Evolutionary conservation across 2,329 filamentous ascomycete genomes (phyloP).

Genomic region (Cladophialophora exuberans): DNA sequence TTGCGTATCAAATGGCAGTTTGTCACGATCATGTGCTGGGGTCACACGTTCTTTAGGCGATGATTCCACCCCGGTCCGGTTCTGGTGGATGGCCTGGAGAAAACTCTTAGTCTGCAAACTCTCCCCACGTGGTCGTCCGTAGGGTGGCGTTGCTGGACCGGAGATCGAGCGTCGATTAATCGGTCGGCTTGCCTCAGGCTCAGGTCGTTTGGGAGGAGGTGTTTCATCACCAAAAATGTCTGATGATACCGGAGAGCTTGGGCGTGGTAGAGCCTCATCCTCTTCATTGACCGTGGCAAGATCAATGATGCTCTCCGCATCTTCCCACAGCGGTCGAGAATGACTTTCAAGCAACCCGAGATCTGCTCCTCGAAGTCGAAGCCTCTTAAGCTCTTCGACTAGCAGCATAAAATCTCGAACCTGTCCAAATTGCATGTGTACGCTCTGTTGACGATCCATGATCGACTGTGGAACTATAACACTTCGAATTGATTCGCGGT

Average conservation of each 20-base stretch:
- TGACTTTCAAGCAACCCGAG: conserved; percentile 58
- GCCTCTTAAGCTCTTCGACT: conserved; percentile 67
- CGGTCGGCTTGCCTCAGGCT: conserved; percentile 20
- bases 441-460: conserved; percentile 66
- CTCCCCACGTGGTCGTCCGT: conserved; percentile 56
- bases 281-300: conserved; percentile 67
- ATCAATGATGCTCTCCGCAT: conserved; percentile 69
- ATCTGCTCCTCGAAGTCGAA: conserved; percentile 58
- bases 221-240: conserved; percentile 56
- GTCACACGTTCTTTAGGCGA: conserved; percentile 37
- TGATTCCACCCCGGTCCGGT: conserved; percentile 39
- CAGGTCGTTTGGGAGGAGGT: conserved; percentile 24
- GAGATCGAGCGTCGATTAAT: conserved; percentile 32
- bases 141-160: conserved; percentile 30
- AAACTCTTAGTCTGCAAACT: conserved; percentile 65
- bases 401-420: conserved; percentile 66
- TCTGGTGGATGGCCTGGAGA: conserved; percentile 62
- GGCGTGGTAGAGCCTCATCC: conserved; percentile 54
- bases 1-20: conserved; percentile 68
- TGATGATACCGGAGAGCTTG: conserved; percentile 59
- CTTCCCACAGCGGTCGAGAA: conserved; percentile 61
- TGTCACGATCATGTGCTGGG: conserved; percentile 41
- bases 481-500: conserved; percentile 36
- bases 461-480: conserved; percentile 63
- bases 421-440: conserved; percentile 67